Base-by-base conservation (phyloP, 768 basidiomycete species). In the Leccinum longicurvipes region DNA sequence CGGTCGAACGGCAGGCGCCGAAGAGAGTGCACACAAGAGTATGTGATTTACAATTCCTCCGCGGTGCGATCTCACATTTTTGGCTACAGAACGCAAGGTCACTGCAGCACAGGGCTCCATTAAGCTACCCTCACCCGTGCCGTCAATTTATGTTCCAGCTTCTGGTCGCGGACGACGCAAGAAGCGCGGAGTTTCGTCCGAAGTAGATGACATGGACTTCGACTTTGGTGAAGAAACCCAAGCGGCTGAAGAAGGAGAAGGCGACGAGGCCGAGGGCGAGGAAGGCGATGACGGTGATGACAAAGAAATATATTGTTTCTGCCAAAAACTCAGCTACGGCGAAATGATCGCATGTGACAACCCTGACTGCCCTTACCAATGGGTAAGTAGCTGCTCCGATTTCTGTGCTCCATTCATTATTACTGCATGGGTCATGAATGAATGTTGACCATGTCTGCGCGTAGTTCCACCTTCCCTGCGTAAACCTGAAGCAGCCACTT, bases 281-380 rank as follows among this genome's bases (percentile, higher is more conserved):
- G 80, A 74, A 41, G 76, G 72, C 15, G 82, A 78, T n/a, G 80
- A 78, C 50, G 78, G 72, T 2, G 82, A 82, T 61, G 82, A 86
- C 68, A 79, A 83, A 64, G 74, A 75, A 51, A 60, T 83, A 5
- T 86, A 86, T 57, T 86, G 85, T 68, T 78, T 79, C 70, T 86
- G 85, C 67, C 80, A 79, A 61, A 81, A 82, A 64, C 75, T 79
- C 60, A 82, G 80, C 48, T 85, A 83, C 61, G 85, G 85, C 48
- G 84, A 82, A 72, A 85, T 85, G 84, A 82, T 85, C 56, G 84
- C 77, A 34, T 85, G 84, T 63, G 83, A 85, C 65, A 79, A 81
- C 61, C 75, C 79, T 29, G 72, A 72, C 27, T 85, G 83, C 65
- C 76, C 71, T 8, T 79, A 74, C 67, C 82, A 85, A 77, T 85